These are phyloP conservation scores for Paramarasmius palmivorus DNA, from an alignment of 1,284 basidiomycete species.

Conservation along the genomic window DNA sequence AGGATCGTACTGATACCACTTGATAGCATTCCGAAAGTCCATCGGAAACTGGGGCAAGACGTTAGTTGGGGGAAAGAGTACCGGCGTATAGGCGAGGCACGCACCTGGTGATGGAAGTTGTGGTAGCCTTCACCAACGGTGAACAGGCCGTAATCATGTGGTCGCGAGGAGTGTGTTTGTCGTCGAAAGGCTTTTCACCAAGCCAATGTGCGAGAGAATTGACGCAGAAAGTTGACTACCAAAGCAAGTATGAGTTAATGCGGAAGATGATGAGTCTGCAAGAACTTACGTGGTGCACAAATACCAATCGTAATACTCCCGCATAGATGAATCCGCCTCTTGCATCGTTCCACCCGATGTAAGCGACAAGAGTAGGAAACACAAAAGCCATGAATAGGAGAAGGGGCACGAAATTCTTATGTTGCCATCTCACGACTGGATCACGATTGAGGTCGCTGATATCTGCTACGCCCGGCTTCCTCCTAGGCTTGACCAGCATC, in stretches of 20 bases:
- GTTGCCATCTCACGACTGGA: constrained; percentile 85
- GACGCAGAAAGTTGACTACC: constrained; percentile 90
- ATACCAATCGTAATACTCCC: constrained; percentile 78
- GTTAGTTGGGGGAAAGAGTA: background rate
- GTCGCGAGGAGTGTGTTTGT: constrained; percentile 92
- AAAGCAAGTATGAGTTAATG: background rate
- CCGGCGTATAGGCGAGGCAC: background rate
- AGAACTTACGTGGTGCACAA: constrained; percentile 85
- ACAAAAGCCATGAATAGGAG: constrained; percentile 75
- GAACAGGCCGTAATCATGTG: constrained; percentile 85
- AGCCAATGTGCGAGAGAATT: constrained; percentile 96
- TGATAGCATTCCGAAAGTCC: constrained; percentile 94
- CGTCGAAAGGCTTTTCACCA: constrained; percentile 89
- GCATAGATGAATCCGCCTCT: constrained; percentile 86
- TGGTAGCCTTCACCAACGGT: constrained; percentile 95
- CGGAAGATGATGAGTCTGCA: background rate
- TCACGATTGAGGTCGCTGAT: constrained; percentile 82
- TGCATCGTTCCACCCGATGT: constrained; percentile 83
- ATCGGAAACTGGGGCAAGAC: constrained; percentile 68
- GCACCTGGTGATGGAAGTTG: constrained; percentile 84
- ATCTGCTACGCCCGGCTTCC: constrained; percentile 87
- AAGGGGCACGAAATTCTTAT: constrained; percentile 75
- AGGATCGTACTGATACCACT: constrained; percentile 89
- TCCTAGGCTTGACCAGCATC: constrained; percentile 91
- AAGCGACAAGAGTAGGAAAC: constrained; percentile 78